Base-by-base conservation (phyloP, 192 early-diverging fungal genomes). In the Podila verticillata region DNA sequence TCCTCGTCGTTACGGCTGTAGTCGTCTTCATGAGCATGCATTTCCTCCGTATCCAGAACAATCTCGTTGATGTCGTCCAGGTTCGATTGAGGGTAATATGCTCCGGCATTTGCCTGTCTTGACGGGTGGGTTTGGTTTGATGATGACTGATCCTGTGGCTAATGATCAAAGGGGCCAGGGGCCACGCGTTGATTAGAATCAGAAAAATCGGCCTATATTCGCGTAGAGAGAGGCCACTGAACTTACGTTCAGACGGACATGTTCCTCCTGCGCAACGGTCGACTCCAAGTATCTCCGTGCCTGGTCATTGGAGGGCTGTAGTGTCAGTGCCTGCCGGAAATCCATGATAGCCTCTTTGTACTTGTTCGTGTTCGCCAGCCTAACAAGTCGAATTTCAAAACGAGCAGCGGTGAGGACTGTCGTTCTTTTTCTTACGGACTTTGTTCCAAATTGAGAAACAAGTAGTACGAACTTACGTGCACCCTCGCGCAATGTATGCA, bases 11-110 rank as follows among this genome's bases (percentile, higher is more conserved):
- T 30, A 1, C 36, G 30, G 48, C 20, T 62, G 24, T 10, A 35
- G 26, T 47, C 35, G 2, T 61, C 49, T 7, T 32, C 69, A 34
- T 51, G 58, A 19, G 60, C 39, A 4, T 44, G 26, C 6, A 80
- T 20, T 15, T 1, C 58, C 7, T 80, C 77, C 9, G 70, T 80
- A 17, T 80, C 77, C 19, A 80, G 54, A 8, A 80, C 77, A 28
- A 80, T 64, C 35, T 80, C 77, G 44, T 80, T 80, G 61, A 80
- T 80, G 32, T 80, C 62, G 59, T 80, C 77, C 30, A 80, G 28
- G 24, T 80, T 80, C 0, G 77, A 54, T 13, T 51, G 35, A 9
- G 65, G 47, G 34, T 35, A 29, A 30, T 72, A 58, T 7, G 64
- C 29, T 6, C 35, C 67, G 7, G 39, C 30, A 10, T 24, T 47